phyloP scores from a whole-genome alignment of 1,284 basidiomycete species.

The Tylopilus sp. region DNA sequence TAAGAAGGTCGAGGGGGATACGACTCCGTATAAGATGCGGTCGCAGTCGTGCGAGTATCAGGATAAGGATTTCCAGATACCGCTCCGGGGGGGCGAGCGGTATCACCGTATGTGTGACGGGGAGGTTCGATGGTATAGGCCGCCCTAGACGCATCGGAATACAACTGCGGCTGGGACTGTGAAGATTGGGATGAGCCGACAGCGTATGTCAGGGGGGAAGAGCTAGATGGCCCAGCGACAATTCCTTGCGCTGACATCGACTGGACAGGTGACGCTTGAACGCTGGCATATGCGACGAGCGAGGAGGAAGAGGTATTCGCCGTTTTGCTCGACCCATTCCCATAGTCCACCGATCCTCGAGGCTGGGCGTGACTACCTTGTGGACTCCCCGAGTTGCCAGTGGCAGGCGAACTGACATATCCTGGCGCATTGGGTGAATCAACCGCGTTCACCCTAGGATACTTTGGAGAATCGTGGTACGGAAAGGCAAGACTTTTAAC shows the following conservation, averaged over 20 bases:
- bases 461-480: slow-evolving; percentile 63
- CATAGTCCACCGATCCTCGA: slow-evolving; percentile 29
- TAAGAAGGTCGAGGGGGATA: slow-evolving; percentile 26
- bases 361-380: slow-evolving; percentile 20
- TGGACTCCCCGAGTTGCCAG: slow-evolving; percentile 35
- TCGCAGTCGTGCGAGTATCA: slow-evolving; percentile 20
- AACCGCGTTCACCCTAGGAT: slow-evolving; percentile 41
- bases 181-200: slow-evolving; percentile 23
- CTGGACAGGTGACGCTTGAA: slow-evolving; percentile 27
- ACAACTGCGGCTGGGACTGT: slow-evolving; percentile 28
- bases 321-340: slow-evolving; percentile 16
- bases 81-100: slow-evolving; percentile 19
- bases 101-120: slow-evolving; percentile 25
- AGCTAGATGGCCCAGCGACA: slow-evolving; percentile 19
- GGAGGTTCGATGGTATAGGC: slow-evolving; percentile 22
- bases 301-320: slow-evolving; percentile 23
- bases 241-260: slow-evolving; percentile 19
- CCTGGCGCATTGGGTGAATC: slow-evolving; percentile 44
- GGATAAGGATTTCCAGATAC: slow-evolving; percentile 30
- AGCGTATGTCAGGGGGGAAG: slow-evolving; percentile 26
- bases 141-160: slow-evolving; percentile 23
- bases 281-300: slow-evolving; percentile 25
- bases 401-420: slow-evolving; percentile 36
- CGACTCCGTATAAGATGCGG: slow-evolving; percentile 23
- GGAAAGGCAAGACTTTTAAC: slow-evolving; percentile 75